phyloP scores from a whole-genome alignment of 148 eudicot genomes.

The Camellia lanceoleosa region DNA sequence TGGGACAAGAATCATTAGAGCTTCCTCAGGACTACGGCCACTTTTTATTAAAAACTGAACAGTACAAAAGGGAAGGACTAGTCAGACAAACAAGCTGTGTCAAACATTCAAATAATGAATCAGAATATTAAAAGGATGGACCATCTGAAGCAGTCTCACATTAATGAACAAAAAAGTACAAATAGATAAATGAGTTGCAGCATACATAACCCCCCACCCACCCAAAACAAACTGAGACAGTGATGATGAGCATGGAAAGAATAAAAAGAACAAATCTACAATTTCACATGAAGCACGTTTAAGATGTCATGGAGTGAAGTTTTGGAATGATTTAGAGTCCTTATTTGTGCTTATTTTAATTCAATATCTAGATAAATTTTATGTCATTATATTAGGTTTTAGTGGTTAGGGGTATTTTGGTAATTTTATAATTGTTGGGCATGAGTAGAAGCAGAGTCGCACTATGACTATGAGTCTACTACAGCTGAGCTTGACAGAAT shows the following conservation, averaged over 20 bases:
- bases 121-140: not conserved
- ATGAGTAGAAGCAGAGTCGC: no score
- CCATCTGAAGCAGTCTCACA: not conserved
- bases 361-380: no score
- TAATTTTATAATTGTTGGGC: no score
- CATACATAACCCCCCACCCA: not conserved
- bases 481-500: no score
- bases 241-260: not conserved
- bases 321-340: no score
- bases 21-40: constrained; percentile 93
- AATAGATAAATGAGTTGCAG: not conserved
- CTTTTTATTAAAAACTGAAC: constrained; percentile 86
- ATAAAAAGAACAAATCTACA: no score
- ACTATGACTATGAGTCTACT: no score
- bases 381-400: no score
- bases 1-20: constrained; percentile 95
- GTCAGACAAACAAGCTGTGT: not conserved
- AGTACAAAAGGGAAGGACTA: constrained; percentile 9
- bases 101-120: constrained; percentile 10
- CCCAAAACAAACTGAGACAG: not conserved
- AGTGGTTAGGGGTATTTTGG: no score
- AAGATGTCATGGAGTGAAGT: no score
- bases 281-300: no score
- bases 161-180: not conserved
- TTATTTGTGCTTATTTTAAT: no score